Evolutionary conservation across 2,329 filamentous ascomycete species (phyloP), one percentile per base, ranked within the genome.

Genomic region (Shiraia sp.): DNA sequence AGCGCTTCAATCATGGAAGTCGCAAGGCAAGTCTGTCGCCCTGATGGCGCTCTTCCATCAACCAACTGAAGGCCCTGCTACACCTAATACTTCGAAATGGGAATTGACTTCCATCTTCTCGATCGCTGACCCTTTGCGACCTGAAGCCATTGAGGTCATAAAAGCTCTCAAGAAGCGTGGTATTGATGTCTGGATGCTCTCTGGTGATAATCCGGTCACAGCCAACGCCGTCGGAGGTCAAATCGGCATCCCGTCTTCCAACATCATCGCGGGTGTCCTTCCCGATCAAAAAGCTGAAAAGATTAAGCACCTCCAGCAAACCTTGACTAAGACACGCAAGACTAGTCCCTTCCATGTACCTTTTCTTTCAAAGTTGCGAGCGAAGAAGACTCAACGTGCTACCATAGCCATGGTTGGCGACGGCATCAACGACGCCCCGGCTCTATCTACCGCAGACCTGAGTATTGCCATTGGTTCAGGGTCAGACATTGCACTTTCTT

Each of bases 181-280:
- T 14, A 84, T 87, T 32, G 80, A 84, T 23, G 87, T 95, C 3
- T 96, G 86, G 83, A 95, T 96, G 89, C 83, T 96, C 26, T 95
- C 90, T 0, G 91, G 91, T 22, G 91, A 96, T 73, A 96, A 96
- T 61, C 73, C 76, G n/a, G 83, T 76, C n/a, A 96, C 91, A 0
- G 91, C 91, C 2, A 76, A 79, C 14, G 89, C 90, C 0, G 88
- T 96, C 2, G 91, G 87, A 1, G 72, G 77, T 2, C 81, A 82
- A 58, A 77, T 96, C 13, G 88, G 88, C 15, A 96, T 96, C 51
- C 79, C 82, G 0, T 59, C 75, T 1, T 72, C 76, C 40, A 88
- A 95, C 63, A 85, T 96, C 51, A 87, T 95, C 49, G 90, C 91
- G 9, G 89, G 89, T 51, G 90, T 96, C 4, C 80, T 96, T 9